Evolutionary conservation across 352 stramenopile genomes (phyloP).

Genomic region (Phytophthora uliginosa): DNA sequence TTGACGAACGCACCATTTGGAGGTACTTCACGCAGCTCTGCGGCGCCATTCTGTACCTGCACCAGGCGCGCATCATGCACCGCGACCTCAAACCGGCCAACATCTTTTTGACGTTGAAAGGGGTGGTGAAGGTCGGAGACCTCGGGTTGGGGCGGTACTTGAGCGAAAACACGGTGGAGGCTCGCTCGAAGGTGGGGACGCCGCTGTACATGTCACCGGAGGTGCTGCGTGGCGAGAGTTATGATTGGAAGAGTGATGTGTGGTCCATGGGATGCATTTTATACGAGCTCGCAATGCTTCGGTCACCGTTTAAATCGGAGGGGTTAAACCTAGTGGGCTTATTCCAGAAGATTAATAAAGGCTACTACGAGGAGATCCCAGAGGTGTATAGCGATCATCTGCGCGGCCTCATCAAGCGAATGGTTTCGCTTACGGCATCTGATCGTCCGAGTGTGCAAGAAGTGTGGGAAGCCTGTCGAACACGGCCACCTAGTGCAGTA

Average conservation of each 20-base stretch:
- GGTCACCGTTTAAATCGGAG: constrained; percentile 95
- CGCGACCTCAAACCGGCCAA: constrained; percentile 96
- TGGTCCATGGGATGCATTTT: constrained; percentile 97
- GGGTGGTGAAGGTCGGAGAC: constrained; percentile 92
- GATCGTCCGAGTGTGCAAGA: constrained; percentile 73
- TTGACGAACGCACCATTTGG: constrained; percentile 95
- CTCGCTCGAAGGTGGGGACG: constrained; percentile 94
- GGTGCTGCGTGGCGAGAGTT: constrained; percentile 93
- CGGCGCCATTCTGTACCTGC: constrained; percentile 89
- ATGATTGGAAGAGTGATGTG: constrained; percentile 97
- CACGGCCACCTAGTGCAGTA: constrained; percentile 43
- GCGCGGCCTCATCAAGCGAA: constrained; percentile 63
- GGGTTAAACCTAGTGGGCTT: constrained; percentile 92
- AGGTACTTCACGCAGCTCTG: constrained; percentile 95
- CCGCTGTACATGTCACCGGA: constrained; percentile 97
- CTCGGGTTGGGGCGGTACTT: constrained; percentile 80
- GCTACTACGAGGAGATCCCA: constrained; percentile 75
- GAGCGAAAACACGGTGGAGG: constrained; percentile 85
- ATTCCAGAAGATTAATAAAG: constrained; percentile 95
- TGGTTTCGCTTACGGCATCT: constrained; percentile 73
- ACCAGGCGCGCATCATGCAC: constrained; percentile 94
- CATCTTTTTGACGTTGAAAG: constrained; percentile 93
- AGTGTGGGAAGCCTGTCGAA: constrained; percentile 68
- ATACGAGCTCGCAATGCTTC: constrained; percentile 96
- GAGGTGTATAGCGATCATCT: constrained; percentile 76